These are phyloP conservation scores for Vachellia pachyceras DNA, from an alignment of 306 rosid species.

Conservation along the genomic window DNA sequence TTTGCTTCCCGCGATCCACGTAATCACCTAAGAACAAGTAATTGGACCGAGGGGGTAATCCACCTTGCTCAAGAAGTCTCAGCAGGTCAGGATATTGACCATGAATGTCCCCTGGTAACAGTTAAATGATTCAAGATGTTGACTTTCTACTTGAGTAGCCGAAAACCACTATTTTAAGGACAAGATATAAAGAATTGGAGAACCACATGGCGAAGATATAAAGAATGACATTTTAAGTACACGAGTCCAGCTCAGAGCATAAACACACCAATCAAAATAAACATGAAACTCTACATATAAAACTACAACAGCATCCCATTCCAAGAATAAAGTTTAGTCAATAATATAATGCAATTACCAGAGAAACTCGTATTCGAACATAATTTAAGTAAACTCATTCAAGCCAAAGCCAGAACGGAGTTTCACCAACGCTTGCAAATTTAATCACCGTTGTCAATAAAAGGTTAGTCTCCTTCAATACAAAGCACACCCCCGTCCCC, in stretches of 20 bases:
- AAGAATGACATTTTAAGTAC: background rate
- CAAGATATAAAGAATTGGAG: background rate
- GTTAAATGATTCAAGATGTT: constrained; percentile 20
- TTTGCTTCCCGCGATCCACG: constrained; percentile 92
- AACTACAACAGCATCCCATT: constrained; percentile 1
- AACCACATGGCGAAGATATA: background rate
- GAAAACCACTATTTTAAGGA: background rate
- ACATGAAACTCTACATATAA: background rate
- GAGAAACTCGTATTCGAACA: background rate
- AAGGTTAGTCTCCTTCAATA: background rate
- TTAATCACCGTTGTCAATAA: constrained; percentile 5
- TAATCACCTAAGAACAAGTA: constrained; percentile 89
- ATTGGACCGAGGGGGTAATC: constrained; percentile 84
- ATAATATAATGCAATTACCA: background rate
- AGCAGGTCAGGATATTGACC: constrained; percentile 91
- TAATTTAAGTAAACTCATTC: background rate
- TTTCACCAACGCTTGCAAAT: constrained; percentile 8
- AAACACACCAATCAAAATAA: background rate
- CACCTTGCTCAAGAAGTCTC: constrained; percentile 81
- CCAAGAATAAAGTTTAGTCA: constrained; percentile 3
- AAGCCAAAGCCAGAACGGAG: constrained; percentile 9
- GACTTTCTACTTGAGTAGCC: background rate
- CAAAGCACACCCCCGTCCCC: background rate
- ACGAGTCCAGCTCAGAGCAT: background rate
- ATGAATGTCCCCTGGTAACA: constrained; percentile 80